These are phyloP conservation scores for Clonostachys byssicola DNA, from an alignment of 2,329 filamentous ascomycete species.

Conservation along the genomic window DNA sequence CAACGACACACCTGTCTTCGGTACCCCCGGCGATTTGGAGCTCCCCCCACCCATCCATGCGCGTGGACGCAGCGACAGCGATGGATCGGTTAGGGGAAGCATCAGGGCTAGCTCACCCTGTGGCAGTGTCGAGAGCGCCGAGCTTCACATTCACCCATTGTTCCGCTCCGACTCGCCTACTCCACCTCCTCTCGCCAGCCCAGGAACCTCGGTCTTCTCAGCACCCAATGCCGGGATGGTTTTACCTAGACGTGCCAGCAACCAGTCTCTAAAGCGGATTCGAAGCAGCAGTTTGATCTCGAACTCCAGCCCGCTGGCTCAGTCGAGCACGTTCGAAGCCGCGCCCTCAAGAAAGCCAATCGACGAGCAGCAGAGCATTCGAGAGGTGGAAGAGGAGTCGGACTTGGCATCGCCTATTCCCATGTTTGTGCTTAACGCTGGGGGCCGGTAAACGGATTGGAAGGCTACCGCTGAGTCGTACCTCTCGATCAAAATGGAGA, in stretches of 20 bases:
- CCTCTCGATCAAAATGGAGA: no score
- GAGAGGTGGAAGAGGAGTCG: slow-evolving; percentile 23
- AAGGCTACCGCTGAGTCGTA: no score
- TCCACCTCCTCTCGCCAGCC: slow-evolving; percentile 56
- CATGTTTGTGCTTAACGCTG: slow-evolving; percentile 54
- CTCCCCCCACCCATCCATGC: slow-evolving; percentile 35
- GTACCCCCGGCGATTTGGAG: slow-evolving; percentile 44
- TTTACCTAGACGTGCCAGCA: slow-evolving; percentile 48
- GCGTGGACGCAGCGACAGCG: slow-evolving; percentile 49
- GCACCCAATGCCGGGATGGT: slow-evolving; percentile 65
- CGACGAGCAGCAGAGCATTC: slow-evolving; percentile 13
- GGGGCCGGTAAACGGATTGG: slow-evolving; percentile 25
- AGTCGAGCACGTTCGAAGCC: slow-evolving; percentile 45
- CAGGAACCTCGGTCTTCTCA: slow-evolving; percentile 67
- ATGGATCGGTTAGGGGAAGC: slow-evolving; percentile 23
- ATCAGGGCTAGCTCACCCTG: slow-evolving; percentile 20
- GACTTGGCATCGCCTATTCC: slow-evolving; percentile 57
- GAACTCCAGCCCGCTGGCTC: slow-evolving; percentile 40
- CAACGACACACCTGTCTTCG: not conserved
- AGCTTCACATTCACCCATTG: slow-evolving; percentile 73
- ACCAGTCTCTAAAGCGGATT: slow-evolving; percentile 46
- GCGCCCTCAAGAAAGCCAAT: slow-evolving; percentile 16
- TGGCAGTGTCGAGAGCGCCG: slow-evolving; percentile 25
- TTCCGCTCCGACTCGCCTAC: slow-evolving; percentile 70
- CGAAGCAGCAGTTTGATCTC: slow-evolving; percentile 50